Evolutionary conservation across 345 rosid genomes (phyloP), one percentile per base, ranked within the genome.

Genomic region (Bruguiera sexangula): DNA sequence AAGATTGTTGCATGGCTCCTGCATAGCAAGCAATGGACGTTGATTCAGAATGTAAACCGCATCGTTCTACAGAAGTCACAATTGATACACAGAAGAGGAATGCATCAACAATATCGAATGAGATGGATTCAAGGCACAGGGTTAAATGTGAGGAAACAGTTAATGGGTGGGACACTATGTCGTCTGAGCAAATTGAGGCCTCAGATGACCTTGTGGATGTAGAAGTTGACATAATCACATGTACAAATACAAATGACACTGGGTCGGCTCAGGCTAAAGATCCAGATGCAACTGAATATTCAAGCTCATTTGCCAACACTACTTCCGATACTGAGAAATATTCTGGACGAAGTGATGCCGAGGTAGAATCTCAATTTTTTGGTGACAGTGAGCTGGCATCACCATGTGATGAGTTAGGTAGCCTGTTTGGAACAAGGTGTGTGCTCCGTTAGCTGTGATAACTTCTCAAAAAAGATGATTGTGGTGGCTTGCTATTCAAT

Each of bases 271-370:
- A 72, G 53, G 79, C 70, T 69, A 82, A 80, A 32, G 96, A 89
- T 48, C 96, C 93, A n/a, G 83, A 89, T 80, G 97, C 88, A 16
- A 90, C 97, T 27, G 97, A 93, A 69, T 85, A 77, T 78, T 90
- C 96, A 66, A 93, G 96, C 80, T 90, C 96, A 52, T 93, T 93
- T 80, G 92, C 56, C 69, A 76, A 90, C 78, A 86, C 87, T 65
- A 61, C 68, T n/a, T 86, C 96, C 29, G 87, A 83, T 68, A 67
- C 75, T 6, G 85, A 76, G 69, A 82, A 74, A 69, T 79, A 72
- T 62, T 78, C 82, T 19, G 92, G 79, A 65, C 51, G 83, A 57
- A 82, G 85, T 68, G 98, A 90, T 67, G 87, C 89, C 74, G 97
- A 89, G 77, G 96, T 88, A 2, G 94, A 91, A 72, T 91, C 94